Evolutionary conservation across 2,329 filamentous ascomycete species (phyloP).

Genomic region (Claviceps citrina): DNA sequence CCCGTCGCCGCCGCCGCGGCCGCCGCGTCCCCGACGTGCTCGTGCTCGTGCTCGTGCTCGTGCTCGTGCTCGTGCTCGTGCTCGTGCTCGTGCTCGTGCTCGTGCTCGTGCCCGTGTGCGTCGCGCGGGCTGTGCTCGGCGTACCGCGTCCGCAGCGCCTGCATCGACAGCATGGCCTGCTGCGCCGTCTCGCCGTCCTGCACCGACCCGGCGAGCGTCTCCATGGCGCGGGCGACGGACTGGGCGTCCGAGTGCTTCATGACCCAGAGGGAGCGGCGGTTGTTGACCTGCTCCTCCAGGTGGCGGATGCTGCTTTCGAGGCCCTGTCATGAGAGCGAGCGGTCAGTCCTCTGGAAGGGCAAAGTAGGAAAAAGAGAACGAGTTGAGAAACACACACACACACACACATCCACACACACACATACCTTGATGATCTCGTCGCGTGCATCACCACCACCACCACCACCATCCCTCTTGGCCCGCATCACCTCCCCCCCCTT

Average conservation of each 20-base stretch:
- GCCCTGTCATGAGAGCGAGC: too few relatives aligned
- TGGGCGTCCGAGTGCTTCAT: constrained; percentile 19
- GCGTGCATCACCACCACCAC: constrained; percentile 9
- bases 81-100: too few relatives aligned
- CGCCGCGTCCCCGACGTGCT: too few relatives aligned
- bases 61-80: too few relatives aligned
- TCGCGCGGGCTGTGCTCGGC: not conserved
- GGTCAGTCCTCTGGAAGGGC: too few relatives aligned
- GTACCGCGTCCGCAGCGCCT: constrained; percentile 5
- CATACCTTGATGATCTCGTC: constrained; percentile 18
- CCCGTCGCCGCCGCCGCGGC: too few relatives aligned
- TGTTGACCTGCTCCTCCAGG: constrained; percentile 22
- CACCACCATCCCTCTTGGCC: constrained; percentile 11
- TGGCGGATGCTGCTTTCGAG: constrained; percentile 20
- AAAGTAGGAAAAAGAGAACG: not conserved
- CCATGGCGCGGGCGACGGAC: constrained; percentile 18
- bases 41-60: too few relatives aligned
- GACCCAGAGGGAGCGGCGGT: constrained; percentile 21
- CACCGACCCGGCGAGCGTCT: constrained; percentile 17
- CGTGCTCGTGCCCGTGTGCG: too few relatives aligned
- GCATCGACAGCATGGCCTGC: constrained; percentile 14
- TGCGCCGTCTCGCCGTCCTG: constrained; percentile 14
- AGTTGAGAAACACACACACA: not conserved
- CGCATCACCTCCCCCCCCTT: constrained; percentile 10
- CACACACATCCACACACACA: too few relatives aligned